Conservation (phyloP, 139 green algal genomes). For the Nannochloris sp. region DNA sequence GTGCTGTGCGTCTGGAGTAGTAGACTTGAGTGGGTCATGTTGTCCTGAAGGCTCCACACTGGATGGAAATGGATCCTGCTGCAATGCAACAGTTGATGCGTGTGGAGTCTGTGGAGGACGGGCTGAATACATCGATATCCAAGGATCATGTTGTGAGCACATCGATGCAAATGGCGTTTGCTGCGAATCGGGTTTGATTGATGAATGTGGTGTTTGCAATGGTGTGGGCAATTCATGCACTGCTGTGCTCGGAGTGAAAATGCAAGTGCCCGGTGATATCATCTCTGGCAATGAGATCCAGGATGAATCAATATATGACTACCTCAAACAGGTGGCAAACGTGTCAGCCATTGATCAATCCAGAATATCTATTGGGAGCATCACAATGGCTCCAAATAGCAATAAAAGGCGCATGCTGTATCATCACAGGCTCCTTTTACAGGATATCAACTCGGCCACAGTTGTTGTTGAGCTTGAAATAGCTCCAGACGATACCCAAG, state of each 20-base stretch:
- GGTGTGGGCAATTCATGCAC: conserved; percentile 30
- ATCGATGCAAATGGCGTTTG: conserved; percentile 37
- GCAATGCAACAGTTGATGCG: conserved; percentile 25
- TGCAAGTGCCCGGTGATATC: conserved; percentile 6
- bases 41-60: conserved; percentile 19
- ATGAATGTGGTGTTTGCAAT: conserved; percentile 47
- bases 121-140: conserved; percentile 26
- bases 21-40: conserved; percentile 17
- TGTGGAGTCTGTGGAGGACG: conserved; percentile 39
- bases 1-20: conserved; percentile 30
- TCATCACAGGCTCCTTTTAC: neutral
- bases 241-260: conserved; percentile 15
- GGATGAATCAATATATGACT: conserved; percentile 1
- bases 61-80: conserved; percentile 34
- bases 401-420: conserved; percentile 1
- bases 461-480: neutral
- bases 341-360: neutral
- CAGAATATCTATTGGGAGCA: conserved; percentile 1
- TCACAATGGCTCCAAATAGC: neutral
- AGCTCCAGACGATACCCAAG: neutral
- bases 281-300: conserved; percentile 8
- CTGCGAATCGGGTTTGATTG: conserved; percentile 31
- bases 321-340: neutral
- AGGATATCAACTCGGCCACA: neutral
- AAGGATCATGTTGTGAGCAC: conserved; percentile 27